Evolutionary conservation across 768 basidiomycete genomes (phyloP).

Genomic region (Suillus placidus): DNA sequence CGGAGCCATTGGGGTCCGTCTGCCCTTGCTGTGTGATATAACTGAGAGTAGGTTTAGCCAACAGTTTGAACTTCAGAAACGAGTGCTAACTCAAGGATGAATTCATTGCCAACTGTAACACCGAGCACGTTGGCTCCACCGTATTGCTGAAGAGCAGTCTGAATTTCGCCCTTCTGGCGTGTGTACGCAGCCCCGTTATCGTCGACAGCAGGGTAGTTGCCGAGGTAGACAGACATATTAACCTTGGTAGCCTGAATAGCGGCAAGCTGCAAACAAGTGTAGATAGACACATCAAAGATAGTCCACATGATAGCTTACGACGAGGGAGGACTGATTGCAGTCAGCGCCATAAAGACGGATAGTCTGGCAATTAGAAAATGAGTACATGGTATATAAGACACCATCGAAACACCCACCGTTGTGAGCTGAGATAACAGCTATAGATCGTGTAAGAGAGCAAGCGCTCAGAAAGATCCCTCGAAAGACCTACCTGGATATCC

Average conservation of each 20-base stretch:
- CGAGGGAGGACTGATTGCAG: slow-evolving; percentile 79
- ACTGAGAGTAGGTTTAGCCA: slow-evolving; percentile 38
- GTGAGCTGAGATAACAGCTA: slow-evolving; percentile 88
- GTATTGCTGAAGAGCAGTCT: slow-evolving; percentile 71
- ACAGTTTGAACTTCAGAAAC: slow-evolving; percentile 8
- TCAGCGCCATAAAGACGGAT: slow-evolving; percentile 87
- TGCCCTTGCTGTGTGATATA: slow-evolving; percentile 56
- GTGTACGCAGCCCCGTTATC: slow-evolving; percentile 71
- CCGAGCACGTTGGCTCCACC: slow-evolving; percentile 78
- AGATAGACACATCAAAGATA: neutral
- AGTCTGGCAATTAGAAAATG: slow-evolving; percentile 38
- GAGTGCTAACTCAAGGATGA: slow-evolving; percentile 68
- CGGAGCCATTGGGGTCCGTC: slow-evolving; percentile 55
- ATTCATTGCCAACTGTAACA: slow-evolving; percentile 92
- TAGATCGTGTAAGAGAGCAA: slow-evolving; percentile 15
- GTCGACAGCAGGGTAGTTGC: slow-evolving; percentile 63
- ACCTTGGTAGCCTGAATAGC: slow-evolving; percentile 91
- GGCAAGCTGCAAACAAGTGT: slow-evolving; percentile 54
- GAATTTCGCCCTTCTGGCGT: slow-evolving; percentile 71
- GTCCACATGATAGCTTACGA: slow-evolving; percentile 44
- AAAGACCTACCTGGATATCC: slow-evolving; percentile 66
- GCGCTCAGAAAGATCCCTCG: slow-evolving; percentile 2
- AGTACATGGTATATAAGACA: slow-evolving; percentile 6
- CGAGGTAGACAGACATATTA: slow-evolving; percentile 78
- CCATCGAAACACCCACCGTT: slow-evolving; percentile 35